Evolutionary conservation across 2,329 filamentous ascomycete species (phyloP), one percentile per base, ranked within the genome.

Genomic region (Alternaria triticina): DNA sequence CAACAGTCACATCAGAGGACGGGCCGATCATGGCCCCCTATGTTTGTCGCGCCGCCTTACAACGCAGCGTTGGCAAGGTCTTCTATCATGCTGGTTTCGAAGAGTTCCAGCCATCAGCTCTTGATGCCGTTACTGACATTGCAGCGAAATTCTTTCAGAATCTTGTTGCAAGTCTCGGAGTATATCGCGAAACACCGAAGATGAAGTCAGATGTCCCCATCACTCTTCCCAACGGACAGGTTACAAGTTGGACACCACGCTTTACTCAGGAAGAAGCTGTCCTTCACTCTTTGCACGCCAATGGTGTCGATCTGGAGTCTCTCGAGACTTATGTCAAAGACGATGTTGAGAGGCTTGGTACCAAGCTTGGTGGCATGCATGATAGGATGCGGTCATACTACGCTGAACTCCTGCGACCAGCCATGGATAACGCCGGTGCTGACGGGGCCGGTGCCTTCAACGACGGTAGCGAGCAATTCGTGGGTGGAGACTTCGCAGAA

Each of bases 11-110:
- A 58, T 92, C 92, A 40, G 94, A 97, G 70, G 90, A 95, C 64
- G 93, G 95, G 0, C 91, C 96, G 9, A 88, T 97, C 40, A 95
- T 98, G 86, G 91, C 93, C 13, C 88, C 91, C 10, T 90, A 91
- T 79, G 88, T 93, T 30, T 96, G 92, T 77, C 90, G 93, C 70
- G 89, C 92, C 55, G 93, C 94, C 2, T 81, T 99, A 70, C 94
- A 97, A 79, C 90, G 96, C 61, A 96, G 94, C 12, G 91, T 98
- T 17, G 94, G 91, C 61, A 97, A 98, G 80, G 89, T 99, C 49
- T 95, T 97, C 74, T 99, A 97, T 76, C 93, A 97, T 77, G 92
- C 94, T 44, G 96, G 96, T 0, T 99, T 98, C 69, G 96, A 99
- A 80, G 96, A 99, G 77, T 92, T 96, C 66, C 96, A 99, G 77